Evolutionary conservation across 805 yeast genomes (phyloP).

Genomic region (Barnettozyma vustinii): DNA sequence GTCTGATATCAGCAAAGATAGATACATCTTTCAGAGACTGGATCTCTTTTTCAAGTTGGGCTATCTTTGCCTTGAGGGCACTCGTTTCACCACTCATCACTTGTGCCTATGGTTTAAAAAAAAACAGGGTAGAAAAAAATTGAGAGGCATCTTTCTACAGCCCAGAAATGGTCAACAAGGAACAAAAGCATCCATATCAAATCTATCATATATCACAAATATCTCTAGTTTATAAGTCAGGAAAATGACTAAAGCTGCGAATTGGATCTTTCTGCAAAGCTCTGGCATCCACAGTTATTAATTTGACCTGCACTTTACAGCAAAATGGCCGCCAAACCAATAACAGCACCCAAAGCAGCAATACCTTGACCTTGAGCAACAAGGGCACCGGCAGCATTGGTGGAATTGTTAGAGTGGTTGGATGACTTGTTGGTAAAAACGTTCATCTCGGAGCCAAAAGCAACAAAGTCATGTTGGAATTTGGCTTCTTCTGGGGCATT

Average conservation of each 20-base stretch:
- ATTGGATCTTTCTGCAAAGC: neutral
- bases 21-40: constrained; percentile 19
- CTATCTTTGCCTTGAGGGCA: constrained; percentile 12
- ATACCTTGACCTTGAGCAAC: constrained; percentile 12
- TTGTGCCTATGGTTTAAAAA: neutral
- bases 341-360: constrained; percentile 22
- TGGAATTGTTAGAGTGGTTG: constrained; percentile 23
- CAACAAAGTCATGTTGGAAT: constrained; percentile 1
- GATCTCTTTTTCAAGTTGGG: constrained; percentile 19
- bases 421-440: constrained; percentile 15
- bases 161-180: neutral
- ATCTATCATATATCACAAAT: no score
- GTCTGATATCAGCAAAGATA: constrained; percentile 24
- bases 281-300: neutral
- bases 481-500: neutral
- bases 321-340: constrained; percentile 24
- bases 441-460: constrained; percentile 7
- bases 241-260: neutral
- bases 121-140: neutral
- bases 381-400: constrained; percentile 23
- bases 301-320: constrained; percentile 12
- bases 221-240: no score
- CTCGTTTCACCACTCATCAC: constrained; percentile 1
- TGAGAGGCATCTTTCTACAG: neutral
- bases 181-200: neutral